Percentiles rank a stretch among this genome's conserved stretches.
phyloP scores from a whole-genome alignment of 2,329 filamentous ascomycete species.

The Fusarium tanahbumbuense region DNA sequence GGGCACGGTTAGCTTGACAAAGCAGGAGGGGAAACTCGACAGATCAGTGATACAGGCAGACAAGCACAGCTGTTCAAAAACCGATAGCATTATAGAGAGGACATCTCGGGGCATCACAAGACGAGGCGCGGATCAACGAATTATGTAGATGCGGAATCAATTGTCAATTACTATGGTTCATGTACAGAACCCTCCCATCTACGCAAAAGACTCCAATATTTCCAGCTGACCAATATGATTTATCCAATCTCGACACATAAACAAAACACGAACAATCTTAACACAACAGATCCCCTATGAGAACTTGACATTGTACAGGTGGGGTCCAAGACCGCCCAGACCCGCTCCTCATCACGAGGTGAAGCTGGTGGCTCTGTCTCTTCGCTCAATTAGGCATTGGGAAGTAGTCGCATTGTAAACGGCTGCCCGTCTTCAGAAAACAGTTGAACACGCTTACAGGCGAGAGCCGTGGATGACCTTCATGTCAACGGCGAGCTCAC shows the following conservation, averaged over 20 bases:
- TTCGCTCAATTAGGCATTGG: constrained; percentile 31
- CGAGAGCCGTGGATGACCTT: constrained; percentile 92
- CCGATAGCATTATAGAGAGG: neutral
- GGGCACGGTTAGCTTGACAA: neutral
- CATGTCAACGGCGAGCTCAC: constrained; percentile 97
- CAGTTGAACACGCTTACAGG: constrained; percentile 60
- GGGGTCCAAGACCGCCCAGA: constrained; percentile 25
- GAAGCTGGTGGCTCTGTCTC: constrained; percentile 31
- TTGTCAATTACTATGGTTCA: constrained; percentile 53
- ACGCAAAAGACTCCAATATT: constrained; percentile 54
- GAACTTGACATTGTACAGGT: constrained; percentile 40
- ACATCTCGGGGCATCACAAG: neutral
- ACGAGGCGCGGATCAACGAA: neutral
- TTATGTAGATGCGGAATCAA: constrained; percentile 45
- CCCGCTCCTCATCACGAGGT: constrained; percentile 27
- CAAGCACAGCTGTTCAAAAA: neutral
- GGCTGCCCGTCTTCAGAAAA: constrained; percentile 35
- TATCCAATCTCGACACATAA: constrained; percentile 49
- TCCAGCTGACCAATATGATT: constrained; percentile 50
- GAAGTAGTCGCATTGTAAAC: constrained; percentile 42
- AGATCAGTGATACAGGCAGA: neutral
- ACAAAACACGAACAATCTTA: constrained; percentile 45
- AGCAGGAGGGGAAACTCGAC: neutral
- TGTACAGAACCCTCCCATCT: constrained; percentile 59
- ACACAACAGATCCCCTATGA: constrained; percentile 36